Percentiles rank a stretch among this genome's conserved stretches.
Evolutionary conservation across 2,329 filamentous ascomycete genomes (phyloP).

Genomic region (Chaetomium olivaceum): DNA sequence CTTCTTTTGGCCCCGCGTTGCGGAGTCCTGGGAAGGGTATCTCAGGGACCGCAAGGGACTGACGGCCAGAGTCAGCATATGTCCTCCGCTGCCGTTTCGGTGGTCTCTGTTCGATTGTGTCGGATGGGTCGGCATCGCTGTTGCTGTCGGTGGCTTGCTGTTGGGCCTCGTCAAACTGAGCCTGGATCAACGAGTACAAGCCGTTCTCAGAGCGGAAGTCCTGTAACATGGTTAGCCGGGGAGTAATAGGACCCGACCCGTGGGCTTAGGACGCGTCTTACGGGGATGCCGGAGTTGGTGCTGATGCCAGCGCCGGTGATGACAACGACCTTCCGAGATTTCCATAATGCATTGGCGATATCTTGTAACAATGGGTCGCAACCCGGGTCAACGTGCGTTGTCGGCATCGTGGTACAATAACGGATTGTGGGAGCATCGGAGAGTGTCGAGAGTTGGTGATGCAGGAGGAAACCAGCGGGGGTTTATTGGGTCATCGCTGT

Average conservation of each 20-base stretch:
- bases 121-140: constrained; percentile 37
- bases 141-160: constrained; percentile 34
- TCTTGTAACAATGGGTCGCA: constrained; percentile 59
- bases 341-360: constrained; percentile 64
- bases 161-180: constrained; percentile 60
- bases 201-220: constrained; percentile 73
- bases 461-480: background rate
- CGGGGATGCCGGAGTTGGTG: constrained; percentile 74
- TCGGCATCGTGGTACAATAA: constrained; percentile 52
- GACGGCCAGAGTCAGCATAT: constrained; percentile 25
- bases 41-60: constrained; percentile 6
- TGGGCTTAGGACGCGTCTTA: constrained; percentile 39
- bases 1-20: background rate
- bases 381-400: constrained; percentile 54
- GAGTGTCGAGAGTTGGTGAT: background rate
- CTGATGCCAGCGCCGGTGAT: constrained; percentile 74
- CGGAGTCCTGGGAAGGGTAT: constrained; percentile 16
- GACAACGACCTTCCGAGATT: constrained; percentile 68
- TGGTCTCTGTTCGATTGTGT: constrained; percentile 33
- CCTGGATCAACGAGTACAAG: constrained; percentile 70
- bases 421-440: constrained; percentile 6
- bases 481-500: constrained; percentile 16
- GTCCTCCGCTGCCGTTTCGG: constrained; percentile 42
- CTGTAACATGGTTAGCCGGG: constrained; percentile 42
- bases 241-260: background rate